phyloP scores from a whole-genome alignment of 2,329 filamentous ascomycete genomes.

The Rhynchosporium secalis region DNA sequence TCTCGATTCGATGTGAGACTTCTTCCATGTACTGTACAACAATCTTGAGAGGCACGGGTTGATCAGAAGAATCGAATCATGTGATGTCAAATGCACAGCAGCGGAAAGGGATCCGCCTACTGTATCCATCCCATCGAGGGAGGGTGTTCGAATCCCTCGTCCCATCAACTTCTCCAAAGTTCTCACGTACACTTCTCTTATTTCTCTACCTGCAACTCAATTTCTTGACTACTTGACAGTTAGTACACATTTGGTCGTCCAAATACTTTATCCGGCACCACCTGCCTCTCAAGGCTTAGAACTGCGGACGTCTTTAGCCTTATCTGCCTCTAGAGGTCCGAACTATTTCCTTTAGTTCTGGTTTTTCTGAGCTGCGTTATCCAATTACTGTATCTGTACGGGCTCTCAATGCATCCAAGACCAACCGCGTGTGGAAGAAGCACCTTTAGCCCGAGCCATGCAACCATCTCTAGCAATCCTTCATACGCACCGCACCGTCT shows the following conservation, averaged over 20 bases:
- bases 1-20: too few species aligned
- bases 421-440: not conserved
- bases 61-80: too few species aligned
- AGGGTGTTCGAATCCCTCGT: not conserved
- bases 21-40: too few species aligned
- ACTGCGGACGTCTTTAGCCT: not conserved
- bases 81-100: too few species aligned
- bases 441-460: not conserved
- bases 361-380: not conserved
- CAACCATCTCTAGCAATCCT: not conserved
- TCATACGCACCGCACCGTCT: not conserved
- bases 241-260: too few species aligned
- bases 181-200: too few species aligned
- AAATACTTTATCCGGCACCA: not conserved
- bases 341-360: not conserved
- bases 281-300: not conserved
- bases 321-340: not conserved
- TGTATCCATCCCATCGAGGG: not conserved
- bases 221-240: too few species aligned
- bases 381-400: not conserved
- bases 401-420: not conserved
- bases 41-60: too few species aligned
- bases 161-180: not conserved
- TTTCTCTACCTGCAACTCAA: too few species aligned
- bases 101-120: not conserved